Percentiles rank a stretch among this genome's conserved stretches.
Evolutionary conservation across 2,329 filamentous ascomycete species (phyloP).

Genomic region (Fusarium chlamydosporum): DNA sequence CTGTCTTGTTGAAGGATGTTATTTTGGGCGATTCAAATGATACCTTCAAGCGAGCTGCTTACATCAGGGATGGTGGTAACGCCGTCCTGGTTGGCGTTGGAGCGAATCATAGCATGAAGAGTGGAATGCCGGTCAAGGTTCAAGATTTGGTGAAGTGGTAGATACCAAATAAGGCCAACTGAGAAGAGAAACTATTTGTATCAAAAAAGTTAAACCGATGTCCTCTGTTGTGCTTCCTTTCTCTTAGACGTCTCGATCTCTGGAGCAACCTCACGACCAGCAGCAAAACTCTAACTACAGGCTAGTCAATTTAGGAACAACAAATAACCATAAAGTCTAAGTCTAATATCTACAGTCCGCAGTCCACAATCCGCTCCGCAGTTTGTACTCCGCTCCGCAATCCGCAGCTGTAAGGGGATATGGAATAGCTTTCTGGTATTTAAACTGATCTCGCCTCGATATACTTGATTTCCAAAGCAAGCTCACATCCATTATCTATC

Average conservation of each 20-base stretch:
- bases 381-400: too few species aligned
- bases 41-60: constrained; percentile 66
- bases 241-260: neutral
- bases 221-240: too few species aligned
- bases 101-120: constrained; percentile 67
- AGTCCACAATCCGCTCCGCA: neutral
- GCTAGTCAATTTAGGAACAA: neutral
- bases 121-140: constrained; percentile 44
- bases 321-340: neutral
- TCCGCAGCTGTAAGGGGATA: neutral
- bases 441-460: neutral
- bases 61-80: constrained; percentile 70
- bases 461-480: neutral
- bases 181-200: too few species aligned
- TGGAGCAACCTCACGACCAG: neutral
- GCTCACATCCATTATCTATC: neutral
- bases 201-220: too few species aligned
- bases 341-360: neutral
- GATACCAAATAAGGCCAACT: neutral
- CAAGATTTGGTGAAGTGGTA: constrained; percentile 45
- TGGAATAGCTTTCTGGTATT: neutral
- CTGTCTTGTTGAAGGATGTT: constrained; percentile 66
- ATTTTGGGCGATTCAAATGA: constrained; percentile 67
- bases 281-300: neutral
- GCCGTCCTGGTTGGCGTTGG: constrained; percentile 72